Conservation (phyloP, 208 protist genomes). For the Cochliopodium minus region DNA sequence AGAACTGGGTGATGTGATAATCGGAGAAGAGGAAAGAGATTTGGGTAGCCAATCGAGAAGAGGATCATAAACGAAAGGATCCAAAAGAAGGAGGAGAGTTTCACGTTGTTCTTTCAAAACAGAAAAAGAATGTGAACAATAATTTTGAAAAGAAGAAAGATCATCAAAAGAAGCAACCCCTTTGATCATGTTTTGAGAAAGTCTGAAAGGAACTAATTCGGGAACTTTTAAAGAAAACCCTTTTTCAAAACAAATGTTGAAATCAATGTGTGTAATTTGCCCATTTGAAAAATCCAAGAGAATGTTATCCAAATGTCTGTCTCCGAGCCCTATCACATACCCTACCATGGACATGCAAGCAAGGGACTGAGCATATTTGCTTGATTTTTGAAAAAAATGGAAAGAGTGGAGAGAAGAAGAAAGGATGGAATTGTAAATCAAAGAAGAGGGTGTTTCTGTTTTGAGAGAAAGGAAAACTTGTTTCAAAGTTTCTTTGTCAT, state of each 20-base stretch:
- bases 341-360: constrained; percentile 50
- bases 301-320: constrained; percentile 60
- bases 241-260: constrained; percentile 61
- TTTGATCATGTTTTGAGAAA: constrained; percentile 37
- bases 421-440: too few species aligned
- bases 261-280: constrained; percentile 58
- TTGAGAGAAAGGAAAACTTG: too few species aligned
- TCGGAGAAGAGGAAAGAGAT: too few species aligned
- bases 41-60: constrained; percentile 43
- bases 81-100: constrained; percentile 35
- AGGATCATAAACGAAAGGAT: constrained; percentile 59
- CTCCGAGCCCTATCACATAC: constrained; percentile 54
- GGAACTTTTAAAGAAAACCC: constrained; percentile 39
- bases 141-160: constrained; percentile 27
- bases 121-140: constrained; percentile 19
- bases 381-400: too few species aligned
- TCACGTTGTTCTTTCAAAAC: constrained; percentile 16
- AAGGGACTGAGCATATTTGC: constrained; percentile 10
- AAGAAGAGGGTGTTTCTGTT: too few species aligned
- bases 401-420: too few species aligned
- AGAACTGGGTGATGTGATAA: too few species aligned
- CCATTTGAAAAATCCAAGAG: constrained; percentile 34
- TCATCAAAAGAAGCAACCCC: constrained; percentile 38
- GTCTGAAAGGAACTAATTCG: constrained; percentile 50
- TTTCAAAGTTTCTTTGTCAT: too few species aligned